Evolutionary conservation across 306 rosid species (phyloP).

Genomic region (Adenanthera pavonina): DNA sequence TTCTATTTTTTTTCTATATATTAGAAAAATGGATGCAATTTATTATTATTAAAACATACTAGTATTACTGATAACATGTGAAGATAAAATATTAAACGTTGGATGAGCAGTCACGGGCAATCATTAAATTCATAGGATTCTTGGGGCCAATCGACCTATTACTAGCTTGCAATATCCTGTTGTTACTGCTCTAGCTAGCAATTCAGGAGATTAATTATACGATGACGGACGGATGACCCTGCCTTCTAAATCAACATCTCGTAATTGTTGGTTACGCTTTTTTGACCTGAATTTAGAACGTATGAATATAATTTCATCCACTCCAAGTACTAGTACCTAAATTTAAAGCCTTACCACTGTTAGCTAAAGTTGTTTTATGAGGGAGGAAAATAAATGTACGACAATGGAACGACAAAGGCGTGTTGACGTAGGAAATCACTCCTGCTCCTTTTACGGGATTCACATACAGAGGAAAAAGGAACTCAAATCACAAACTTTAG

Average conservation of each 20-base stretch:
- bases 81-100: background rate
- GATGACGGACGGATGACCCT: background rate
- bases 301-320: background rate
- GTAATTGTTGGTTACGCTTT: background rate
- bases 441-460: slow-evolving; percentile 10
- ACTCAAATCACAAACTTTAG: slow-evolving; percentile 5
- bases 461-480: slow-evolving; percentile 3
- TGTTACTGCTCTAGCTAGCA: background rate
- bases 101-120: slow-evolving; percentile 15
- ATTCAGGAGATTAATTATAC: background rate
- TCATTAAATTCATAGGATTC: slow-evolving; percentile 13
- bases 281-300: background rate
- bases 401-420: background rate
- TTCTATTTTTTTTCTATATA: background rate
- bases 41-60: background rate
- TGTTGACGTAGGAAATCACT: slow-evolving; percentile 24
- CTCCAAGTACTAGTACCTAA: background rate
- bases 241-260: background rate
- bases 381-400: background rate
- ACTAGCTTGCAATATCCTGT: background rate
- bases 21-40: background rate
- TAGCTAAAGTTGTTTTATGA: background rate
- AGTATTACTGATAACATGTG: background rate
- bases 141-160: background rate
- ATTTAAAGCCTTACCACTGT: background rate